Conservation (phyloP, 306 rosid species). For the Glycine latifolia region DNA sequence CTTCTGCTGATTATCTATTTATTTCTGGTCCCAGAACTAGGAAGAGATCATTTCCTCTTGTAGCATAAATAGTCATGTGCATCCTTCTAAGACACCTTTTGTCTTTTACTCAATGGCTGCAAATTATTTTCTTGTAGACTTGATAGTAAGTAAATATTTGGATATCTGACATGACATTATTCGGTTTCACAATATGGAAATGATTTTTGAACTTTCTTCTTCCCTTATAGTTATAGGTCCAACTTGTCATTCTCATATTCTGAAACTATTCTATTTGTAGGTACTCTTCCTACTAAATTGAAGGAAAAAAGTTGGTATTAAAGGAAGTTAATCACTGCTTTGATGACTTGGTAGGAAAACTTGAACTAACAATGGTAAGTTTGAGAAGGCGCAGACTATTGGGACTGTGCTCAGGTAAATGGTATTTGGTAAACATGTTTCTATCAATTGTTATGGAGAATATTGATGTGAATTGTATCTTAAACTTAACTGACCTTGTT, state of each 20-base stretch:
- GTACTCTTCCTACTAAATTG: slow-evolving; percentile 33
- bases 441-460: background rate
- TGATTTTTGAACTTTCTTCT: slow-evolving; percentile 27
- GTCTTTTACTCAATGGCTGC: slow-evolving; percentile 32
- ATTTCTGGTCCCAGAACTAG: slow-evolving; percentile 33
- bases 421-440: slow-evolving; percentile 26
- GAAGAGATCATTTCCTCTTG: slow-evolving; percentile 25
- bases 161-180: slow-evolving; percentile 22
- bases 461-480: slow-evolving; percentile 14
- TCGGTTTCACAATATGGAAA: slow-evolving; percentile 29
- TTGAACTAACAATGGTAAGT: slow-evolving; percentile 77
- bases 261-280: slow-evolving; percentile 40
- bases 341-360: slow-evolving; percentile 47
- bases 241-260: background rate
- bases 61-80: slow-evolving; percentile 31
- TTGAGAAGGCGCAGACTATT: slow-evolving; percentile 94
- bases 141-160: background rate
- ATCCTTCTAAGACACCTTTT: slow-evolving; percentile 20
- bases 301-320: slow-evolving; percentile 39
- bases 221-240: background rate
- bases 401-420: slow-evolving; percentile 86
- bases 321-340: slow-evolving; percentile 42
- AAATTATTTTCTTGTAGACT: slow-evolving; percentile 33
- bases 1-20: slow-evolving; percentile 32
- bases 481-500: slow-evolving; percentile 17